Evolutionary conservation across 352 stramenopile species (phyloP).

Genomic region (Phytopythium sindhum): DNA sequence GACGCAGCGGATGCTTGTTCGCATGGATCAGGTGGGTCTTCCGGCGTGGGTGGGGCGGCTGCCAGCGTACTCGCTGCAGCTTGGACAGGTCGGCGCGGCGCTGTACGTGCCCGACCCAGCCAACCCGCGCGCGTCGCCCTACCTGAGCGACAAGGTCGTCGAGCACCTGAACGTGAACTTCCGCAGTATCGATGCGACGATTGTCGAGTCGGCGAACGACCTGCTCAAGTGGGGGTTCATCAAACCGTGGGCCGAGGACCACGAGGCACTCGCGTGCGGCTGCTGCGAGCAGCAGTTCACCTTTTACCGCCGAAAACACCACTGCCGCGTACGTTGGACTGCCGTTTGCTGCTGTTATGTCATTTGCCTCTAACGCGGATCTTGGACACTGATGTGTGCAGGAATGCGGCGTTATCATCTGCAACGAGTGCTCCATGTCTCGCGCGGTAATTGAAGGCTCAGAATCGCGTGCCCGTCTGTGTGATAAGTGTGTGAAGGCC

Average conservation of each 20-base stretch:
- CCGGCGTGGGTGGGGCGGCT: slow-evolving; percentile 82
- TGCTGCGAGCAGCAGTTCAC: slow-evolving; percentile 81
- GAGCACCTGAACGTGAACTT: slow-evolving; percentile 82
- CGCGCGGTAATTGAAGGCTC: slow-evolving; percentile 78
- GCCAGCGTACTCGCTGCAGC: slow-evolving; percentile 81
- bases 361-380: neutral
- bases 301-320: slow-evolving; percentile 79
- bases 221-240: slow-evolving; percentile 84
- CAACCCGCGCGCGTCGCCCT: slow-evolving; percentile 56
- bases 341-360: neutral
- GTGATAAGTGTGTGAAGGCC: slow-evolving; percentile 80
- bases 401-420: slow-evolving; percentile 88
- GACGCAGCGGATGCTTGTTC: neutral
- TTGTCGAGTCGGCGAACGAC: slow-evolving; percentile 83
- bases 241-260: slow-evolving; percentile 87
- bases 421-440: slow-evolving; percentile 82
- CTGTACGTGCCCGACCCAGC: slow-evolving; percentile 65
- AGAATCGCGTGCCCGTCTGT: slow-evolving; percentile 75
- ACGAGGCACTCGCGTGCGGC: slow-evolving; percentile 65
- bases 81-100: slow-evolving; percentile 80
- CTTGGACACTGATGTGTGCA: slow-evolving; percentile 10
- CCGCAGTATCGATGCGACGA: slow-evolving; percentile 45
- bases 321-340: slow-evolving; percentile 60
- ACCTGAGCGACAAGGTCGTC: slow-evolving; percentile 77
- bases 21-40: slow-evolving; percentile 42